Evolutionary conservation across 2,329 filamentous ascomycete species (phyloP), one percentile per base, ranked within the genome.

Genomic region (Fusarium caatingaense): DNA sequence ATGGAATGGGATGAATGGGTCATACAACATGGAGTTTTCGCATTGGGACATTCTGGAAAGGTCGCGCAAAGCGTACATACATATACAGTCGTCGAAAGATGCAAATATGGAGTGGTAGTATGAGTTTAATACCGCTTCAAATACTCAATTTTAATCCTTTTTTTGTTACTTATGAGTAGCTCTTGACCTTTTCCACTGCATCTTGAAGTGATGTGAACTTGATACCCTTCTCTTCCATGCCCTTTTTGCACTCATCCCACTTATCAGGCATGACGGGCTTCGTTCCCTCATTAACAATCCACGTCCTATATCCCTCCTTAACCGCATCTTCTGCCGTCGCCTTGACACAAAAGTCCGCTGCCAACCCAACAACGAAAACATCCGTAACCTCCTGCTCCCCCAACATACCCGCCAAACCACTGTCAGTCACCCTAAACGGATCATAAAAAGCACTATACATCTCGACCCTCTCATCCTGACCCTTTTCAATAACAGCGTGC

Each of bases 361-460:
- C 95, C 57, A 99, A 78, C 0, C 96, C 96, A 2, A 93, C 93
- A 23, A 96, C 88, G 78, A 91, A 98, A 8, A 98, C 92, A 78
- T 97, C 87, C 8, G 92, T 93, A 28, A 97, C 83, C 1, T 81
- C 83, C 18, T 82, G 82, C 5, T 83, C 83, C 54, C 79, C 84
- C 72, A 99, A 78, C 49, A 83, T 76, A 2, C 76, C 81, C 3
- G 85, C 86, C 27, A 98, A 82, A 16, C 90, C 89, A 74, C 87
- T 90, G 74, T 90, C 88, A 27, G 82, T 83, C 16, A 91, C 83
- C 32, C 81, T 81, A 74, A 98, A 95, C 0, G 93, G 92, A 76
- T 94, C 92, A 65, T 91, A 91, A 75, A 99, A 98, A 1, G 91
- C 94, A 66, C 92, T 95, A 81, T 98, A 98, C 92, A 98, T 97